Evolutionary conservation across 2,329 filamentous ascomycete genomes (phyloP), one percentile per base, ranked within the genome.

Genomic region (Neonectria neomacrospora): DNA sequence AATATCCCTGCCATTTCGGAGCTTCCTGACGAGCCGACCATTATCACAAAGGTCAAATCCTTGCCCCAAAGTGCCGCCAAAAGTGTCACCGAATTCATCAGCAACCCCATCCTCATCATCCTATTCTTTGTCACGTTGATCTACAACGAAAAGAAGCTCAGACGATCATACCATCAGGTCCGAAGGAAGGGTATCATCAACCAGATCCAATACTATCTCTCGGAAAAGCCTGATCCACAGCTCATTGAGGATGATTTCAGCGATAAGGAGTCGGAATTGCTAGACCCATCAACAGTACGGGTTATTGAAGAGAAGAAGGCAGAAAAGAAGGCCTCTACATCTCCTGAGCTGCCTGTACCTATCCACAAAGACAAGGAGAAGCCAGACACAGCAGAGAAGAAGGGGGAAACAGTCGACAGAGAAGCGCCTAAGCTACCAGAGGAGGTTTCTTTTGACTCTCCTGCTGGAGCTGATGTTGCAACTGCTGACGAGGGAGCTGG

Each of bases 11-110:
- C 50, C 37, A 63, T 45, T 50, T 62, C 77, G 14, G 47, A 75
- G n/a, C 23, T 69, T 37, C 30, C 71, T 0, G 80, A 81, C 2
- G 76, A 78, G 51, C 75, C 77, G 10, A 80, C 78, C 12, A 80
- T 89, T 16, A 77, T 86, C 1, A 79, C 83, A 28, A 84, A 81
- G 47, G 78, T 88, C 58, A 83, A 81, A 70, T 77, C 80, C 28
- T 74, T 89, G 1, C 85, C 84, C 1, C 79, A 82, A 45, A 80
- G 82, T 23, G 85, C 83, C 0, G 78, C 80, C 0, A 80, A 84
- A 44, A 86, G 80, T 59, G 75, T 87, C 9, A 73, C 85, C 7
- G 86, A 89, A 45, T 82, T 89, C 12, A 73, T 89, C 45, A 83
- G 80, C 57, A 88, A 88, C 63, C 86, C 86, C 0, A 79, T 84